Evolutionary conservation across 129 eudicot genomes (phyloP).

Genomic region (Artemisia tridentata): DNA sequence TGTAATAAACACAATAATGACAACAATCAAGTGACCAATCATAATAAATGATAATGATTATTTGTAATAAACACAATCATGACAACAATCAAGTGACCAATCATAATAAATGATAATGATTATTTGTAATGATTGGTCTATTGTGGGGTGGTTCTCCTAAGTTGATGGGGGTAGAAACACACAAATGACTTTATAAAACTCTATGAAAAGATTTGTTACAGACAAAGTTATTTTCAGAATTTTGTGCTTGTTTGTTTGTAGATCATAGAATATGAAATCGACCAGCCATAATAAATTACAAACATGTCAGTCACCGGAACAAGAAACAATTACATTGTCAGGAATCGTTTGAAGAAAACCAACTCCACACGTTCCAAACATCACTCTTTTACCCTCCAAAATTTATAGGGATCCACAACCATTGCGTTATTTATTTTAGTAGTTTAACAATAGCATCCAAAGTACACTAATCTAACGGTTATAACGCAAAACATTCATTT

Average conservation of each 20-base stretch:
- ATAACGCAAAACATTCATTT: no score
- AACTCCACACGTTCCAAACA: slow-evolving; percentile 23
- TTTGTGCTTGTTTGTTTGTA: slow-evolving; percentile 28
- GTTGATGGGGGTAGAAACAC: no score
- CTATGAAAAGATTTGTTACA: slow-evolving; percentile 4
- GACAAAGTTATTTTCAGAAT: slow-evolving; percentile 24
- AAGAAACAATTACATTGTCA: slow-evolving; percentile 28
- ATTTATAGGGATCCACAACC: slow-evolving; percentile 9
- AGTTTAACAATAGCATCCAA: not conserved
- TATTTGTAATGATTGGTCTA: no score
- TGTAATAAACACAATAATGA: no score
- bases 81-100: no score
- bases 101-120: no score
- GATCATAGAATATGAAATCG: slow-evolving; percentile 14
- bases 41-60: no score
- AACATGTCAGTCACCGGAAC: slow-evolving; percentile 17
- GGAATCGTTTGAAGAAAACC: slow-evolving; percentile 42
- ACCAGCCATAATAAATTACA: slow-evolving; percentile 17
- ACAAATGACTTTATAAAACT: no score
- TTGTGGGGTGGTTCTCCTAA: no score
- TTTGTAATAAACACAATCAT: no score
- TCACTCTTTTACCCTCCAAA: not conserved
- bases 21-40: no score
- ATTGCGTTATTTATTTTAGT: not conserved
- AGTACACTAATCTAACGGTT: no score